Percentiles rank a stretch among this genome's conserved stretches.
phyloP scores from a whole-genome alignment of 2,329 filamentous ascomycete species.

The Hirsutella minnesotensis region DNA sequence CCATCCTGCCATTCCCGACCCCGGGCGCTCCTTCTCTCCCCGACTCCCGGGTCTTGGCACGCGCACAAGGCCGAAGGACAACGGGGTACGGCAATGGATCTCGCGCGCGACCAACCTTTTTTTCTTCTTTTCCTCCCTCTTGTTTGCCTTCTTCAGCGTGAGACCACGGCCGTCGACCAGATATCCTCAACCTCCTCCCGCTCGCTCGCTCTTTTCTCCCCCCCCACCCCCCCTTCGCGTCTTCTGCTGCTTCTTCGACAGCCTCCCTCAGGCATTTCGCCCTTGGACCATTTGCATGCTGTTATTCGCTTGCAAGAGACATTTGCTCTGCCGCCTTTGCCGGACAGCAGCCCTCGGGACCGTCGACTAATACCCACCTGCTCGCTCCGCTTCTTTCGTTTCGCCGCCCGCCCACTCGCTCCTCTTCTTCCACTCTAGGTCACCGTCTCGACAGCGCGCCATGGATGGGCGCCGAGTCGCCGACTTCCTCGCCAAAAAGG shows the following conservation, averaged over 20 bases:
- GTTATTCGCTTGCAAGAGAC: no score
- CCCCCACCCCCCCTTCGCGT: no score
- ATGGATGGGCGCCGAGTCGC: constrained; percentile 2
- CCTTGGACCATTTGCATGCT: no score
- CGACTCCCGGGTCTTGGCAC: background rate
- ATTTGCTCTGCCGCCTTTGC: no score
- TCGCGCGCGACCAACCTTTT: background rate
- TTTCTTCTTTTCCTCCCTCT: background rate
- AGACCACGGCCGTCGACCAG: background rate
- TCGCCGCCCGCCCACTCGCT: no score
- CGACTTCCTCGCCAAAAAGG: constrained; percentile 13
- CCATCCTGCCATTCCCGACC: no score
- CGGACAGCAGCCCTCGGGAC: no score
- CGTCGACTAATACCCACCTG: no score
- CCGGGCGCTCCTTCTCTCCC: background rate
- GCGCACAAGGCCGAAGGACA: background rate
- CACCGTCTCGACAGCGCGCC: background rate
- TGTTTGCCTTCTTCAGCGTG: background rate
- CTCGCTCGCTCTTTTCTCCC: background rate
- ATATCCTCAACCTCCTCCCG: background rate
- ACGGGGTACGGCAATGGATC: background rate
- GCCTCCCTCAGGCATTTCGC: no score
- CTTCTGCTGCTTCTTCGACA: no score
- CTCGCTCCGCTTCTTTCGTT: no score
- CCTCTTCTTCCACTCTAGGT: background rate